These are phyloP conservation scores for Oxytropis ochrocephala DNA, from an alignment of 306 rosid genomes.

Conservation along the genomic window DNA sequence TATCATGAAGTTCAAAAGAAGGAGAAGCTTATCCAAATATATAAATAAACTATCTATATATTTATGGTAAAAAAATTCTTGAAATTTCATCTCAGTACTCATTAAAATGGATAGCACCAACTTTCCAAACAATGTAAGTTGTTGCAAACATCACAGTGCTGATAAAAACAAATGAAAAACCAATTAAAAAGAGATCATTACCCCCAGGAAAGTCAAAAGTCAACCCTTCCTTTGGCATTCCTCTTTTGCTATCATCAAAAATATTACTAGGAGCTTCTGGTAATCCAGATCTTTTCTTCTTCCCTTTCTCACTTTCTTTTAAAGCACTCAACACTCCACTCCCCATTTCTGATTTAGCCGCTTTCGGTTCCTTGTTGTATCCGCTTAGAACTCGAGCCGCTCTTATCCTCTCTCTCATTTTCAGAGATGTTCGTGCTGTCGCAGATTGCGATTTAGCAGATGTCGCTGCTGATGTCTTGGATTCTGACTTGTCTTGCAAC, in stretches of 20 bases:
- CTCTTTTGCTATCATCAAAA: slow-evolving; percentile 83
- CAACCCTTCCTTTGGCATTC: slow-evolving; percentile 61
- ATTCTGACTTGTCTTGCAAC: slow-evolving; percentile 31
- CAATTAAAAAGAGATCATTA: slow-evolving; percentile 52
- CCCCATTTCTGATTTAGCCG: slow-evolving; percentile 60
- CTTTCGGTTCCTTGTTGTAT: slow-evolving; percentile 45
- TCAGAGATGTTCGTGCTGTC: slow-evolving; percentile 41
- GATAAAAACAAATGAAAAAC: slow-evolving; percentile 71
- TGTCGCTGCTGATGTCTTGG: slow-evolving; percentile 34
- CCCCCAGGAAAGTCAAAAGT: slow-evolving; percentile 83
- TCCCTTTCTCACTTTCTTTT: slow-evolving; percentile 75
- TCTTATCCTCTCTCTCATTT: slow-evolving; percentile 77
- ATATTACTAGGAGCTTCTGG: slow-evolving; percentile 90
- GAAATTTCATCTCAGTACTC: slow-evolving; percentile 48
- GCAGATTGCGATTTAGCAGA: slow-evolving; percentile 29
- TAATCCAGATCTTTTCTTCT: slow-evolving; percentile 69
- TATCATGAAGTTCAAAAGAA: slow-evolving; percentile 11
- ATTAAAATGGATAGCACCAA: slow-evolving; percentile 94
- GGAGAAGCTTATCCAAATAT: slow-evolving; percentile 12
- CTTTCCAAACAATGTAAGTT: slow-evolving; percentile 90
- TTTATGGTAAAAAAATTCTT: not conserved
- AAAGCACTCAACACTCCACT: slow-evolving; percentile 72
- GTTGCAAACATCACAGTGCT: slow-evolving; percentile 91
- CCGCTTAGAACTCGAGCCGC: slow-evolving; percentile 70
- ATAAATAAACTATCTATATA: slow-evolving; percentile 10